Percentiles rank a stretch among this genome's conserved stretches.
phyloP scores from a whole-genome alignment of 2,329 filamentous ascomycete genomes.

The Nemania abortiva region DNA sequence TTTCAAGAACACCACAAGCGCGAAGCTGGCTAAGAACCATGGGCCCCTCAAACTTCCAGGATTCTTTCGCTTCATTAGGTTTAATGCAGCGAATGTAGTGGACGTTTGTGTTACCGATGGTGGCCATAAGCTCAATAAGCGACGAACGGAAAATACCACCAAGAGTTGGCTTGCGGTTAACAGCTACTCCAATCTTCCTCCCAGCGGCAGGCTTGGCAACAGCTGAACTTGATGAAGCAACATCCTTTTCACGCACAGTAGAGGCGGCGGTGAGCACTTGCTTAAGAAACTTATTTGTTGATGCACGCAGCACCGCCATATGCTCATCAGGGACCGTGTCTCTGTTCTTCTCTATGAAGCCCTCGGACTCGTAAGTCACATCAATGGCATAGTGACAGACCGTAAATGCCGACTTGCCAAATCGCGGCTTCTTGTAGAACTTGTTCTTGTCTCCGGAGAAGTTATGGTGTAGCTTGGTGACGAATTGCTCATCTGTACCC shows the following conservation, averaged over 20 bases:
- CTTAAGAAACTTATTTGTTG: constrained; percentile 85
- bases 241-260: constrained; percentile 89
- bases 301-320: constrained; percentile 89
- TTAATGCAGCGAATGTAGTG: constrained; percentile 99
- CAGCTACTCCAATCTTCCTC: constrained; percentile 89
- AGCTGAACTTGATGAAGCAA: constrained; percentile 71
- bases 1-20: constrained; percentile 98
- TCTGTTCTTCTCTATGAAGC: constrained; percentile 99
- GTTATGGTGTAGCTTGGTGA: constrained; percentile 95
- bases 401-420: constrained; percentile 96
- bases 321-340: constrained; percentile 99
- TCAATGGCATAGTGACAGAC: constrained; percentile 98
- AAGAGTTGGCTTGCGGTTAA: constrained; percentile 95
- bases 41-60: constrained; percentile 98
- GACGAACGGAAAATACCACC: constrained; percentile 99
- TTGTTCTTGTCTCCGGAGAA: constrained; percentile 91
- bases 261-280: constrained; percentile 88
- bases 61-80: constrained; percentile 94
- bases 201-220: constrained; percentile 85
- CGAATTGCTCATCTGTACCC: constrained; percentile 97
- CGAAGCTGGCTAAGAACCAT: constrained; percentile 98
- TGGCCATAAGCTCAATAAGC: constrained; percentile 96
- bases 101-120: constrained; percentile 97
- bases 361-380: constrained; percentile 98
- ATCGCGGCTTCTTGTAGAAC: constrained; percentile 98